Percentiles rank a stretch among this genome's conserved stretches.
These are phyloP conservation scores for Venturia aucupariae DNA, from an alignment of 2,329 filamentous ascomycete genomes.

Conservation along the genomic window DNA sequence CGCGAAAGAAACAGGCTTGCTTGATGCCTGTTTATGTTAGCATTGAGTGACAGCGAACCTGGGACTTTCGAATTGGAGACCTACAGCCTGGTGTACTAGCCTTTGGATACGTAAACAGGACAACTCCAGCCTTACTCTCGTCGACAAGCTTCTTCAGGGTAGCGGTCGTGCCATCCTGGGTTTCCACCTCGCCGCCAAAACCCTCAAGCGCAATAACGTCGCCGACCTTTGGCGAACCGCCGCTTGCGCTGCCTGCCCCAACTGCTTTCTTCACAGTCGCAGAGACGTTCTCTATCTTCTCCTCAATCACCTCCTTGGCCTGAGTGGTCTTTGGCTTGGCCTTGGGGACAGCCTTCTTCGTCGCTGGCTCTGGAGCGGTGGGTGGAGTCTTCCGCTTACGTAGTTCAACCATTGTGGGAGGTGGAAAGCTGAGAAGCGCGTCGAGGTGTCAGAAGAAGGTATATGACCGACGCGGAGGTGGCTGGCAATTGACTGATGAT, in stretches of 20 bases:
- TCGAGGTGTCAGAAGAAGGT: neutral
- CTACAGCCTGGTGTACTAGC: constrained; percentile 89
- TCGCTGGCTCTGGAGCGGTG: constrained; percentile 37
- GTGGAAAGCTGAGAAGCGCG: neutral
- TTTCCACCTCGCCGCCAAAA: constrained; percentile 66
- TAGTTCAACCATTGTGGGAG: constrained; percentile 44
- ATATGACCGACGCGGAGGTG: neutral
- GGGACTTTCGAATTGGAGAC: neutral
- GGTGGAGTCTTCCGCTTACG: constrained; percentile 53
- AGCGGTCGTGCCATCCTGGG: constrained; percentile 72
- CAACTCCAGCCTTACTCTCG: constrained; percentile 74
- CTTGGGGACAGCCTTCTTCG: constrained; percentile 35
- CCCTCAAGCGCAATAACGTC: constrained; percentile 43
- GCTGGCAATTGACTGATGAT: neutral
- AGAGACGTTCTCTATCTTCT: constrained; percentile 23
- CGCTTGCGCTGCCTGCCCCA: constrained; percentile 23
- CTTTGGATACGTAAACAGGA: constrained; percentile 92
- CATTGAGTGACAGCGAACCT: neutral
- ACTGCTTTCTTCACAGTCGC: constrained; percentile 26
- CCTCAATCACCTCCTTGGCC: constrained; percentile 16
- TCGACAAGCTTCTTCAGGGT: constrained; percentile 73
- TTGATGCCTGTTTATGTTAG: constrained; percentile 58
- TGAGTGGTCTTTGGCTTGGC: constrained; percentile 24
- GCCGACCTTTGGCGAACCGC: constrained; percentile 35
- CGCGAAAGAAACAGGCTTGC: constrained; percentile 89